These are phyloP conservation scores for Apiospora kogelbergensis DNA, from an alignment of 2,329 filamentous ascomycete genomes.

Conservation along the genomic window DNA sequence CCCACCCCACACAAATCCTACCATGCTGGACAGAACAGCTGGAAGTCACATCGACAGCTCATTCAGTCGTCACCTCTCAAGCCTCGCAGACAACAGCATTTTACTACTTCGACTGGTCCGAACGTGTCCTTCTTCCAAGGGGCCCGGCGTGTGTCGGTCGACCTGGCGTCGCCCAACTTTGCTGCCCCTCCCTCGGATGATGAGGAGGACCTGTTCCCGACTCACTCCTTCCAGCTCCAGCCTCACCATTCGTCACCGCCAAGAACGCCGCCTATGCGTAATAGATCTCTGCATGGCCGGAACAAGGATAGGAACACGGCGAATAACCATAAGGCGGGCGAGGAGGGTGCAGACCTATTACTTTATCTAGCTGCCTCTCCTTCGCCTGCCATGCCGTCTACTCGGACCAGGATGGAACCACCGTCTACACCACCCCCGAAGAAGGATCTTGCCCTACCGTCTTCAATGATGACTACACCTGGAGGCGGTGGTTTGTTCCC, in stretches of 20 bases:
- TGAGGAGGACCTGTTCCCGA: constrained; percentile 78
- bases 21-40: constrained; percentile 56
- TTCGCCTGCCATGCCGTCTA: constrained; percentile 68
- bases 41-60: constrained; percentile 76
- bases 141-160: constrained; percentile 65
- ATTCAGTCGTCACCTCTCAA: constrained; percentile 87
- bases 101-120: constrained; percentile 69
- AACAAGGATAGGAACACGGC: constrained; percentile 46
- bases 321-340: constrained; percentile 57
- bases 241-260: constrained; percentile 78
- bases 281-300: constrained; percentile 45
- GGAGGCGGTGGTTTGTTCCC: constrained; percentile 68
- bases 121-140: constrained; percentile 79
- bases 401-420: constrained; percentile 60
- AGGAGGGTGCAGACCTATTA: constrained; percentile 79
- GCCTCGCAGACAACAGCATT: constrained; percentile 71
- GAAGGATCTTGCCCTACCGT: constrained; percentile 69
- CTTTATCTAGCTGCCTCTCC: constrained; percentile 90
- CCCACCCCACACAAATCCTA: constrained; percentile 61
- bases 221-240: constrained; percentile 68
- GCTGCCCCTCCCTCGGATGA: constrained; percentile 66
- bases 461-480: constrained; percentile 87
- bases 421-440: constrained; percentile 77
- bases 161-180: constrained; percentile 60
- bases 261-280: constrained; percentile 73